Evolutionary conservation across 1,139 yeast species (phyloP), one percentile per base, ranked within the genome.

Genomic region (Candida neerlandica): DNA sequence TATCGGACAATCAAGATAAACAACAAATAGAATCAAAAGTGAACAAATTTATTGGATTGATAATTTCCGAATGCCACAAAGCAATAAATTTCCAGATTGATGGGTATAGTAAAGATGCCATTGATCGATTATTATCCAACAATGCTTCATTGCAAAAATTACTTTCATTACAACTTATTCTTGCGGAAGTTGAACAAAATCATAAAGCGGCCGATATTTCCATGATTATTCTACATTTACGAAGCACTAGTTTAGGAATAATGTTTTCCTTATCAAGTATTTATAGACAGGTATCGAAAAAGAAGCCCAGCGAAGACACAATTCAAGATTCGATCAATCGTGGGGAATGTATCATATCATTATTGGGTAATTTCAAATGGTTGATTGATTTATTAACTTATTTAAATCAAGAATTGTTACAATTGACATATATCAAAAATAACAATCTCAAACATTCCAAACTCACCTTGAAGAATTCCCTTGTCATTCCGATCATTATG

Each of bases 311-410:
- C 1, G 80, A 76, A 50, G 87, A 83, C 55, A 75, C 74, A 15
- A 57, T 79, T 23, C 73, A 72, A 27, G 89, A 86, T 58, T 76
- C 84, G 0, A 75, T 79, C 15, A 71, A 78, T 48, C 65, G 87
- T 58, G 81, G 84, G 45, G 82, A 84, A 61, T 71, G 82, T 52
- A 73, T 86, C 5, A 67, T 84, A 50, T 80, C 87, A 16, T 74
- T 86, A 46, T 65, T 87, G 18, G 96, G 96, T 0, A 79, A 84
- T 39, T 78, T 86, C n/a, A 78, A 89, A 56, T 90, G 96, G 96
- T 75, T 86, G 51, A 74, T 87, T 39, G 96, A 89, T 61, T 76
- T 88, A 50, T 72, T 88, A 57, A 80, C 83, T 0, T 81, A 80
- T 53, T 64, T 86, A 43, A 81, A 83, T 51, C 95, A 89, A 62